Evolutionary conservation across 108 stramenopile genomes (phyloP), one percentile per base, ranked within the genome.

Genomic region (Nitzschia palea): DNA sequence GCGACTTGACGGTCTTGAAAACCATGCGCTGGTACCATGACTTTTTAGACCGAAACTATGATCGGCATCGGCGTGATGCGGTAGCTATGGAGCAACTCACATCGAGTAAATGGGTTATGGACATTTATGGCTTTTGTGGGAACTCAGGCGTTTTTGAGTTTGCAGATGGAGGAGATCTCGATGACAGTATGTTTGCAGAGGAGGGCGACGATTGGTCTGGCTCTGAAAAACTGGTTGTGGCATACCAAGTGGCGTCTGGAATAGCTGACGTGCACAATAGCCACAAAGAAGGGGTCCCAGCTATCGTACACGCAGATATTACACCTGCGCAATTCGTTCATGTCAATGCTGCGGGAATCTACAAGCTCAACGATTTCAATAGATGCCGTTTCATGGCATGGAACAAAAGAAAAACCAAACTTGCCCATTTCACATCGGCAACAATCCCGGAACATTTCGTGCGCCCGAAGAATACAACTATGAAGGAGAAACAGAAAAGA

Each of bases 301-400:
- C 84, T 3, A 81, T 90, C 15, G 83, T 80, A 9, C 89, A 90
- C 53, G 78, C 89, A 9, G 89, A 90, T 55, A 85, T 90, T 33
- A 65, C 55, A 18, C 14, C 80, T 20, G 65, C 43, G 17, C 89
- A 90, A 59, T 90, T 59, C 48, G 70, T 87, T 3, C 34, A 69
- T 30, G 43, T 83, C 33, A 62, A 75, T 14, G 62, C 62, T 5
- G 29, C 44, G 28, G 43, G 56, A 28, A 27, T 71, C 3, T 85
- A 62, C 57, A 86, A 90, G 59, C 72, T 90, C 25, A 84, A 86
- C 53, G 88, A 90, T 67, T 90, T 90, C 70, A 90, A 90, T 65
- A 73, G 88, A 14, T 81, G 76, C 35, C 78, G 85, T 6, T 90
- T 90, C 68, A 53, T 90, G 35, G 70, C 55, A 17, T 75, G 69